Percentiles rank a stretch among this genome's conserved stretches.
phyloP scores from a whole-genome alignment of 2,329 filamentous ascomycete genomes.

The Aspergillus terreus region DNA sequence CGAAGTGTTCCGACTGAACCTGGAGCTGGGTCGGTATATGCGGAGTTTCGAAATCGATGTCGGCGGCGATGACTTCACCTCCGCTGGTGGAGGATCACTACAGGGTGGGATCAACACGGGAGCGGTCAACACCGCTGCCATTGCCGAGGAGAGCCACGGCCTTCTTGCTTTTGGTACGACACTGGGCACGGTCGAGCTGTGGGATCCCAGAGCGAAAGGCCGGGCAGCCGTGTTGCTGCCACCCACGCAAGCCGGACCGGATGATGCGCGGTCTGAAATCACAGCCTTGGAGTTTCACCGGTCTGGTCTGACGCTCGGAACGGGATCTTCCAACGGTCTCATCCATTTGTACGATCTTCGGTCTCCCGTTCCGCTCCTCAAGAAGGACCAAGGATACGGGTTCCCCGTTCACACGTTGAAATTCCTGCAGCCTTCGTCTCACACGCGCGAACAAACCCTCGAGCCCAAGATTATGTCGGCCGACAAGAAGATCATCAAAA shows the following conservation, averaged over 20 bases:
- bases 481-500: conserved; percentile 94
- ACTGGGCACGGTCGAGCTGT: conserved; percentile 93
- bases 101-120: conserved; percentile 85
- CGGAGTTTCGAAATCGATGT: conserved; percentile 89
- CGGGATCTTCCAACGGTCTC: conserved; percentile 82
- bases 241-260: conserved; percentile 39
- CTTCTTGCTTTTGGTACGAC: conserved; percentile 91
- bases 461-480: conserved; percentile 79
- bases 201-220: conserved; percentile 82
- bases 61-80: conserved; percentile 71
- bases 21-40: conserved; percentile 92
- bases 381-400: conserved; percentile 94
- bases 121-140: conserved; percentile 79
- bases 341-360: conserved; percentile 90
- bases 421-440: conserved; percentile 62
- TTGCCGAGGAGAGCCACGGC: conserved; percentile 86
- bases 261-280: conserved; percentile 57
- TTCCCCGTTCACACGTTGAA: conserved; percentile 83
- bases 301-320: conserved; percentile 78
- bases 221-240: conserved; percentile 72
- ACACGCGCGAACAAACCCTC: conserved; percentile 65
- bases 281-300: conserved; percentile 84
- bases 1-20: conserved; percentile 87
- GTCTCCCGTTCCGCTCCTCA: conserved; percentile 77
- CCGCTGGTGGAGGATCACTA: conserved; percentile 65